These are phyloP conservation scores for Epichloe sibirici DNA, from an alignment of 2,329 filamentous ascomycete genomes.

Conservation along the genomic window DNA sequence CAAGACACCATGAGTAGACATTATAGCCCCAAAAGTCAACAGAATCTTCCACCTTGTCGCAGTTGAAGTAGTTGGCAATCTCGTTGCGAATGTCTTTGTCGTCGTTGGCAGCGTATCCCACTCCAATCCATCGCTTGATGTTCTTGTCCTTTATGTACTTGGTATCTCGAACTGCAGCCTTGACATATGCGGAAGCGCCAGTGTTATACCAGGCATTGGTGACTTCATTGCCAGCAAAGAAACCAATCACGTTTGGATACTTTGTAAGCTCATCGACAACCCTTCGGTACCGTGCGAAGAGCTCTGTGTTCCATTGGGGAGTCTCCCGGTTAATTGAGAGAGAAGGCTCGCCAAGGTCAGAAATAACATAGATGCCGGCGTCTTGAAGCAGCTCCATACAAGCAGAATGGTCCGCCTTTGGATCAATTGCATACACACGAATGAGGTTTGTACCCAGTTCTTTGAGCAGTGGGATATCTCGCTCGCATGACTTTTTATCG, in stretches of 20 bases:
- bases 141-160: slow-evolving; percentile 86
- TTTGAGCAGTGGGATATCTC: slow-evolving; percentile 72
- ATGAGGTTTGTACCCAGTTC: slow-evolving; percentile 82
- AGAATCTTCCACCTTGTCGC: slow-evolving; percentile 47
- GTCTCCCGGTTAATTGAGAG: slow-evolving; percentile 75
- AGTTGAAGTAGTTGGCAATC: slow-evolving; percentile 92
- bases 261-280: slow-evolving; percentile 72
- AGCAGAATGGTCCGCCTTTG: slow-evolving; percentile 59
- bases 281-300: slow-evolving; percentile 69
- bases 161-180: slow-evolving; percentile 91
- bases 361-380: slow-evolving; percentile 88
- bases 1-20: slow-evolving; percentile 98
- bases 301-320: slow-evolving; percentile 64
- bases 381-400: slow-evolving; percentile 78
- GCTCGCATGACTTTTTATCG: slow-evolving; percentile 57
- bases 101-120: slow-evolving; percentile 94
- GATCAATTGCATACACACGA: slow-evolving; percentile 88
- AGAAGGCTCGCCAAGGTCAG: slow-evolving; percentile 73
- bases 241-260: slow-evolving; percentile 88
- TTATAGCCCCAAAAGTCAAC: slow-evolving; percentile 99
- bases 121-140: slow-evolving; percentile 70
- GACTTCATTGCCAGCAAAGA: slow-evolving; percentile 98
- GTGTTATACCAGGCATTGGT: slow-evolving; percentile 85
- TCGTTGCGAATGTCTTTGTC: slow-evolving; percentile 70
- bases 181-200: slow-evolving; percentile 82